These are phyloP conservation scores for Aspergillus glaucus DNA, from an alignment of 2,329 filamentous ascomycete genomes.

Conservation along the genomic window DNA sequence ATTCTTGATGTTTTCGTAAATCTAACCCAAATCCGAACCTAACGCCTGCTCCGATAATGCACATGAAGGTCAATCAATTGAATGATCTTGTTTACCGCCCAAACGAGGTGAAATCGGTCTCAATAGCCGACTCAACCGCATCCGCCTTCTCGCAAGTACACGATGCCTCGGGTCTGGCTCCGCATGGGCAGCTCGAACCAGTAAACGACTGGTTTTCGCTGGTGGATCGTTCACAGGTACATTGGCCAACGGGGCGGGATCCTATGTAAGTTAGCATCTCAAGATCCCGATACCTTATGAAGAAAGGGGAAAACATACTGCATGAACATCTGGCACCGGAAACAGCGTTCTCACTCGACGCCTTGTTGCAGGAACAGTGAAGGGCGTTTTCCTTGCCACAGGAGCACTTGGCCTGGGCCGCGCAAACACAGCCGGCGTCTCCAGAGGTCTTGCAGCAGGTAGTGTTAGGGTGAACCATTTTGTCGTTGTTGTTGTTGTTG, in stretches of 20 bases:
- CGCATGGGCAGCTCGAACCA: constrained; percentile 68
- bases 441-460: constrained; percentile 56
- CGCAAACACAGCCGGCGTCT: constrained; percentile 51
- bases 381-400: constrained; percentile 85
- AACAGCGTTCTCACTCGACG: constrained; percentile 66
- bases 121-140: constrained; percentile 43
- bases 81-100: background rate
- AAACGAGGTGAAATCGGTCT: constrained; percentile 78
- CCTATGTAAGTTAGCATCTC: constrained; percentile 32
- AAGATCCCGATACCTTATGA: background rate
- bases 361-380: constrained; percentile 77
- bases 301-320: constrained; percentile 44
- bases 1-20: background rate
- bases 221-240: constrained; percentile 69
- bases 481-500: constrained; percentile 10
- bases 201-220: constrained; percentile 60
- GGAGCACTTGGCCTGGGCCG: constrained; percentile 63
- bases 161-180: constrained; percentile 59
- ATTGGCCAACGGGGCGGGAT: constrained; percentile 69
- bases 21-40: background rate
- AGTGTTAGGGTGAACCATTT: constrained; percentile 42
- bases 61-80: too few relatives aligned
- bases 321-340: constrained; percentile 74
- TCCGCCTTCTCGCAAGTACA: constrained; percentile 74
- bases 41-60: background rate